Conservation (phyloP, 495 filamentous ascomycete genomes). For the Penicillium arizonense region DNA sequence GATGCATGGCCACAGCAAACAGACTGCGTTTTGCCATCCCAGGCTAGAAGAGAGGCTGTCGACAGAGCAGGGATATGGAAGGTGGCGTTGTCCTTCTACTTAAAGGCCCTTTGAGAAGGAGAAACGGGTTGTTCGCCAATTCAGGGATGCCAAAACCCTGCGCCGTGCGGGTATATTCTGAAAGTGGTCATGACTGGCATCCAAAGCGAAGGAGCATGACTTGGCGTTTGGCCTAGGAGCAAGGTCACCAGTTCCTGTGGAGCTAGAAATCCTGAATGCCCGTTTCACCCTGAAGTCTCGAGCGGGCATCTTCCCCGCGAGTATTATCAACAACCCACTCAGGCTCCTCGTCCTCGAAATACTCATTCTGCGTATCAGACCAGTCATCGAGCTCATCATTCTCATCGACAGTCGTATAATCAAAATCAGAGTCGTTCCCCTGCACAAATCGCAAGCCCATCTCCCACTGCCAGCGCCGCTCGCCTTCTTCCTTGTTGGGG, state of each 20-base stretch:
- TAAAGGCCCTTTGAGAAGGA: too few relatives aligned
- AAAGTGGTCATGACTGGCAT: not conserved
- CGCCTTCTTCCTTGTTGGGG: constrained; percentile 61
- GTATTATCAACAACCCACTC: constrained; percentile 54
- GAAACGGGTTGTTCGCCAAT: too few relatives aligned
- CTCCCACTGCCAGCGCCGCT: constrained; percentile 63
- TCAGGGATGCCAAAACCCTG: too few relatives aligned
- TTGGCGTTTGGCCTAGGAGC: not conserved
- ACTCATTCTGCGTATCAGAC: constrained; percentile 61
- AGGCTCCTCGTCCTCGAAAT: constrained; percentile 76
- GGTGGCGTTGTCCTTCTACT: too few relatives aligned
- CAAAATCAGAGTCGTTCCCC: constrained; percentile 74
- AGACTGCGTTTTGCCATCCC: too few relatives aligned
- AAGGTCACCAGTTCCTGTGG: not conserved
- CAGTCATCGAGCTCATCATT: constrained; percentile 69
- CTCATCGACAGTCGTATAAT: constrained; percentile 65
- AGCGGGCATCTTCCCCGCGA: constrained; percentile 32
- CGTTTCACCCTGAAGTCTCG: constrained; percentile 62
- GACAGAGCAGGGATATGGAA: too few relatives aligned
- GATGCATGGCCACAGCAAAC: too few relatives aligned
- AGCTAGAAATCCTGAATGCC: constrained; percentile 77
- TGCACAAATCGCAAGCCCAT: constrained; percentile 68
- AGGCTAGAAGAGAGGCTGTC: too few relatives aligned
- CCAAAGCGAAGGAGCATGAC: not conserved
- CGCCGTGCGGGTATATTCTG: too few relatives aligned